phyloP scores from a whole-genome alignment of 495 filamentous ascomycete genomes.

The Hypoxylon lienhwacheense region DNA sequence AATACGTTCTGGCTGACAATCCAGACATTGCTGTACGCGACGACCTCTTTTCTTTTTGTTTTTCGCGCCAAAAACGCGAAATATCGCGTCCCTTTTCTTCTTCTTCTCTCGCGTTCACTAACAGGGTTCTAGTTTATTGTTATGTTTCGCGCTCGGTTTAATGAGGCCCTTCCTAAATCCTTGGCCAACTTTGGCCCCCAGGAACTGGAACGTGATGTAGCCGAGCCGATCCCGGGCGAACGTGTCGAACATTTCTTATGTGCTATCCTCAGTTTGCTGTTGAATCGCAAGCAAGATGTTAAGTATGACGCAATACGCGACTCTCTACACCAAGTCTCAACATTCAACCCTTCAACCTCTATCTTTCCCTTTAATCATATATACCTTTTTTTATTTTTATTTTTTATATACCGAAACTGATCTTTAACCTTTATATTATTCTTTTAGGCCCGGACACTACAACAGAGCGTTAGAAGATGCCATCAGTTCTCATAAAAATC shows the following conservation, averaged over 20 bases:
- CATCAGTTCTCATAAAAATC: conserved; percentile 75
- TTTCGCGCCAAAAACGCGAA: conserved; percentile 42
- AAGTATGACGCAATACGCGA: conserved; percentile 69
- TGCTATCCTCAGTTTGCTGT: conserved; percentile 79
- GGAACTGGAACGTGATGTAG: conserved; percentile 86
- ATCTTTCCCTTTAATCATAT: no score
- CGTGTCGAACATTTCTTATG: conserved; percentile 86
- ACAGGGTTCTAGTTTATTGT: conserved; percentile 79
- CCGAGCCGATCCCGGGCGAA: conserved; percentile 74
- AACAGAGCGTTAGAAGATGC: conserved; percentile 93
- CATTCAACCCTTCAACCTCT: no score
- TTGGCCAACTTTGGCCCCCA: conserved; percentile 88
- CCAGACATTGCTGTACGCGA: conserved; percentile 80
- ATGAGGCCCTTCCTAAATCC: conserved; percentile 82
- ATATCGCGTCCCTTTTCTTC: conserved; percentile 41
- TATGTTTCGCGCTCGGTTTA: conserved; percentile 94
- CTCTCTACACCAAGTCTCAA: no score
- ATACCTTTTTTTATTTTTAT: no score
- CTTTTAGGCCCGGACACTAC: conserved; percentile 75
- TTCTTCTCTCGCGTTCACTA: conserved; percentile 27
- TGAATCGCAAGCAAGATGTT: conserved; percentile 97
- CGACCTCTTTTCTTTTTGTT: conserved; percentile 37
- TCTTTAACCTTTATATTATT: conserved; percentile 11
- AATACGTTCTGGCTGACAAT: conserved; percentile 86
- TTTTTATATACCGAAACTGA: neutral